Evolutionary conservation across 805 yeast species (phyloP), one percentile per base, ranked within the genome.

Genomic region (Priceomyces melissophilus): DNA sequence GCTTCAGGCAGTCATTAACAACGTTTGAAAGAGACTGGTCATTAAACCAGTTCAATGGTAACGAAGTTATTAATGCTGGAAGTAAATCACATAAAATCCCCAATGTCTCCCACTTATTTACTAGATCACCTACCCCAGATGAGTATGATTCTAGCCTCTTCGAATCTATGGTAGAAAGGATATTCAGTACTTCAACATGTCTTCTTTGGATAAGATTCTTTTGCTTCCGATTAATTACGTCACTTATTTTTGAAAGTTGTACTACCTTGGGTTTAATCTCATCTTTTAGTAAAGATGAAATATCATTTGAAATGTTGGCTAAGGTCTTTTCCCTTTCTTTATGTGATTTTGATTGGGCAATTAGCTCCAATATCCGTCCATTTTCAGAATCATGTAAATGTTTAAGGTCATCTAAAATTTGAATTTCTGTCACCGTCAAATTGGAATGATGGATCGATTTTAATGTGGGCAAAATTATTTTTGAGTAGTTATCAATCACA

Each of bases 1-100:
- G 36, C 2, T 47, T 49, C 38, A 57, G 64, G 40, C 69, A 58
- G 23, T 58, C 59, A 12, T 53, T 42, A 16, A 68, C 55, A 2
- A 66, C 54, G 2, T 47, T 50, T 23, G 47, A 44, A 27, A 67
- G 50, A 5, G 52, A 40, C 27, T 54, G 49, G 40, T 67, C 67
- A 12, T 54, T 49, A 43, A 54, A 62, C 74, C 74, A 69, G 46
- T 67, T 60, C 3, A 58, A 41, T 2, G 72, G 67, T 23, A 61
- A 53, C 37, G 64, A 58, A 25, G 58, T 48, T 5, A 67, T 51
- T n/a, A 67, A 49, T 20, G 54, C 48, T 1, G 68, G 69, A 14
- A 69, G 43, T 17, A 69, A 52, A 11, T 59, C 64, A 40, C 63
- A 49, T 8, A 60, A 27, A 34, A 54, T 48, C 10, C 53, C 35